Evolutionary conservation across 2,329 filamentous ascomycete genomes (phyloP).

Genomic region (Trichophyton mentagrophytes): DNA sequence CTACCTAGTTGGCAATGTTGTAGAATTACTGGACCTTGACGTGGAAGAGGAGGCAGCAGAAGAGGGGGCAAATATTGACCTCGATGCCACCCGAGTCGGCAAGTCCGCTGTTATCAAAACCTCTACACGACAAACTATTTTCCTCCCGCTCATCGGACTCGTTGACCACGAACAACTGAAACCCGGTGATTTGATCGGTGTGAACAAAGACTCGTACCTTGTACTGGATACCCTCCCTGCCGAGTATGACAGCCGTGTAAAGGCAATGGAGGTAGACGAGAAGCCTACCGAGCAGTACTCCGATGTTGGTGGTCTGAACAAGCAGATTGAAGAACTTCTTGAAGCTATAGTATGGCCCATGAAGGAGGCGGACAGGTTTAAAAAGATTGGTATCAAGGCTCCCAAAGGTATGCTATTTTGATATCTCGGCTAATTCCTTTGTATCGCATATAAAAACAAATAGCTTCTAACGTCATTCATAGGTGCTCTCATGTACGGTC

Average conservation of each 20-base stretch:
- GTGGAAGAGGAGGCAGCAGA: conserved; percentile 91
- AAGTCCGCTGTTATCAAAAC: conserved; percentile 99
- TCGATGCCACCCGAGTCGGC: conserved; percentile 90
- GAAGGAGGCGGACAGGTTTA: conserved; percentile 98
- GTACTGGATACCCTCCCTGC: conserved; percentile 92
- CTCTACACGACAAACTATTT: conserved; percentile 95
- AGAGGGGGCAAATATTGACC: conserved; percentile 95
- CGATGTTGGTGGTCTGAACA: conserved; percentile 92
- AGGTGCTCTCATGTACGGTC: conserved; percentile 96
- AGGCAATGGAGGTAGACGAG: conserved; percentile 99
- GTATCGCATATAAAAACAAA: neutral
- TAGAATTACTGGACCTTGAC: conserved; percentile 91
- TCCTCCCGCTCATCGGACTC: conserved; percentile 89
- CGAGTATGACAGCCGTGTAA: conserved; percentile 96
- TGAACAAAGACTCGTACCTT: conserved; percentile 98
- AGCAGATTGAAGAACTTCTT: conserved; percentile 97
- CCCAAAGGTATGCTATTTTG: conserved; percentile 63
- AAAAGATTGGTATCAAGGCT: conserved; percentile 99
- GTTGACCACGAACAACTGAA: conserved; percentile 93
- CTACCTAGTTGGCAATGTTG: conserved; percentile 95
- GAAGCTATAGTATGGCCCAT: conserved; percentile 99
- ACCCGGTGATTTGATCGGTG: conserved; percentile 90
- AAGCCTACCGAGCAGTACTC: conserved; percentile 99
- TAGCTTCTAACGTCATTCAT: conserved; percentile 7
- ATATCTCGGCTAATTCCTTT: conserved; percentile 9